Base-by-base conservation (phyloP, 768 basidiomycete genomes). In the Podaxis sp. region DNA sequence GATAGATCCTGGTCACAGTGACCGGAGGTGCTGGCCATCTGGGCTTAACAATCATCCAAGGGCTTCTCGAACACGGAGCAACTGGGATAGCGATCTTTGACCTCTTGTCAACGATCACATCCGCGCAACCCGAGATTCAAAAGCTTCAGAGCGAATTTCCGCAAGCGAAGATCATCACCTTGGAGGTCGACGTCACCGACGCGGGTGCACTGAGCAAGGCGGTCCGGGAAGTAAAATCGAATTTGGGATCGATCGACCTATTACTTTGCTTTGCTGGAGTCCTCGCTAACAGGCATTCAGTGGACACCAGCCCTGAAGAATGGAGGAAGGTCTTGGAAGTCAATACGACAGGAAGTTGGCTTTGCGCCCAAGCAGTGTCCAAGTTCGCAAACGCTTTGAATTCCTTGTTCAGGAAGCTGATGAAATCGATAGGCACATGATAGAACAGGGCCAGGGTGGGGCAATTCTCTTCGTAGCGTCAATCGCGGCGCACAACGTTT, bases 321-420 rank as follows among this genome's bases (percentile, higher is more conserved):
- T 82, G 77, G 78, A 70, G 68, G 61, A 68, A 71, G 30, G 73
- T 78, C 5, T 59, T 80, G 24, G 79, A 81, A 44, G 68, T 79
- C 38, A 82, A 80, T 58, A 75, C 75, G 15, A 82, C 77, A 4
- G 82, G 80, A n/a, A 78, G 78, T 51, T 81, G 77, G 78, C 63
- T 80, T 54, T 81, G 79, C 58, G 79, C 79, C 11, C 75, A 79
- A 61, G 73, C 78, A 0, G 78, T 75, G 33, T 76, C 73, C 53
- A 77, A 71, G 81, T 59, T 30, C 36, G 51, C 33, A 33, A 33
- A 33, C 8, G 2, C 7, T 33, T 33, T 33, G 33, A 33, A 46
- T 22, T 22, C 44, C n/a, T 19, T 46, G 17, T 15, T 19, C 7
- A n/a, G 19, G 15, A 19, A 8, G 22, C 46, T 65, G 53, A 15